phyloP scores from a whole-genome alignment of 148 eudicot species.

The Persicaria maculosa region DNA sequence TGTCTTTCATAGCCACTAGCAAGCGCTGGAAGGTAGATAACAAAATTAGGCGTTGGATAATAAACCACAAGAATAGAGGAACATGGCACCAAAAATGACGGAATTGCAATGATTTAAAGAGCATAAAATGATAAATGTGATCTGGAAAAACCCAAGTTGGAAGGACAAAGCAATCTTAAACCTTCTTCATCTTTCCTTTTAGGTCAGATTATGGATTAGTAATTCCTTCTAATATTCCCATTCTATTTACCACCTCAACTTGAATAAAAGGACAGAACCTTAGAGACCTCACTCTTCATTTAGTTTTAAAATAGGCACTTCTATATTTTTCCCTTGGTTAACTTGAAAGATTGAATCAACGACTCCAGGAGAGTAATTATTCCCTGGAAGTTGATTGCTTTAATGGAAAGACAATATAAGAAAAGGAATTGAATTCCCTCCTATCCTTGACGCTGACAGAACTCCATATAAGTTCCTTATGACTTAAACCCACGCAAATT shows the following conservation, averaged over 20 bases:
- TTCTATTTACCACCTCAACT: not conserved
- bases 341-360: not conserved
- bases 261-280: not conserved
- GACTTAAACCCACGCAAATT: not conserved
- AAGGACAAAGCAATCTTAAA: not conserved
- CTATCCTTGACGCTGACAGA: not conserved
- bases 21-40: conserved; percentile 38
- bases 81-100: not conserved
- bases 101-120: not conserved
- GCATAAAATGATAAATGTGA: not conserved
- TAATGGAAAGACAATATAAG: not conserved
- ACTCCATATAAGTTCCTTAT: not conserved
- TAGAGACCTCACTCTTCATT: not conserved
- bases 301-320: not conserved
- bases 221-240: not conserved
- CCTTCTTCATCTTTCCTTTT: not conserved
- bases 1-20: conserved; percentile 67
- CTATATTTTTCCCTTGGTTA: not conserved
- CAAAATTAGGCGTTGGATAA: not conserved
- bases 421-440: not conserved
- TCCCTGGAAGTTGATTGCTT: not conserved
- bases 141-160: not conserved
- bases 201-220: not conserved
- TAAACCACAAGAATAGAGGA: not conserved
- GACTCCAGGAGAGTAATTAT: not conserved